These are phyloP conservation scores for Jamesozyma hellenica DNA, from an alignment of 805 yeast species.

Conservation along the genomic window DNA sequence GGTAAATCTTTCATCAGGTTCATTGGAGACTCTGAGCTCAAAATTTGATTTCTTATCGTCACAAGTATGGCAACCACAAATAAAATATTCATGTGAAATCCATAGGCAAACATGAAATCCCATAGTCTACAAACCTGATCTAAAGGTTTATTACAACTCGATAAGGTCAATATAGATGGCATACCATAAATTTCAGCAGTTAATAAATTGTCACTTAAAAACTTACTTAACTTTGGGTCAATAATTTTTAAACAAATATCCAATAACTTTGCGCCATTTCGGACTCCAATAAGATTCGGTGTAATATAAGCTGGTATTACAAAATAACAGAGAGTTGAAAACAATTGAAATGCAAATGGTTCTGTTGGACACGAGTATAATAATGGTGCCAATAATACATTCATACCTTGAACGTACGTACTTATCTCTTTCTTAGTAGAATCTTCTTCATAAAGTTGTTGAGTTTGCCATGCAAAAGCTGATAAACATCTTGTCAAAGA, in stretches of 20 bases:
- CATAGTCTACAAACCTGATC: conserved; percentile 65
- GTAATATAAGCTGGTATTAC: conserved; percentile 72
- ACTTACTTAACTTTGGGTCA: conserved; percentile 61
- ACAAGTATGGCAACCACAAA: conserved; percentile 73
- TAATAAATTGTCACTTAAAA: conserved; percentile 34
- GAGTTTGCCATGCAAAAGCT: conserved; percentile 49
- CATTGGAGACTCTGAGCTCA: conserved; percentile 58
- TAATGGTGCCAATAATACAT: conserved; percentile 76
- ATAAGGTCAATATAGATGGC: conserved; percentile 69
- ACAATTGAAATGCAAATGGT: conserved; percentile 72
- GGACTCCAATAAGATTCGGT: conserved; percentile 71
- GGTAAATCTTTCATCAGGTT: conserved; percentile 58
- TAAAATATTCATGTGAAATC: conserved; percentile 76
- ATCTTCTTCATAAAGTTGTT: conserved; percentile 8
- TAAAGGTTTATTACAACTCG: conserved; percentile 84
- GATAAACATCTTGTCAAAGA: conserved; percentile 59
- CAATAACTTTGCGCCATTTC: conserved; percentile 62
- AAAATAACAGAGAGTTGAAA: conserved; percentile 48
- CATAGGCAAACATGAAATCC: conserved; percentile 89
- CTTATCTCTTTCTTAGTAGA: conserved; percentile 8
- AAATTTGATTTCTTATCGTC: conserved; percentile 51
- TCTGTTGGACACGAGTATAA: conserved; percentile 68
- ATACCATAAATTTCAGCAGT: conserved; percentile 83
- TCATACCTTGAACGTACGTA: conserved; percentile 84
- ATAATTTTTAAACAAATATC: conserved; percentile 61